These are phyloP conservation scores for Akanthomyces lecanii DNA, from an alignment of 2,329 filamentous ascomycete genomes.

Conservation along the genomic window DNA sequence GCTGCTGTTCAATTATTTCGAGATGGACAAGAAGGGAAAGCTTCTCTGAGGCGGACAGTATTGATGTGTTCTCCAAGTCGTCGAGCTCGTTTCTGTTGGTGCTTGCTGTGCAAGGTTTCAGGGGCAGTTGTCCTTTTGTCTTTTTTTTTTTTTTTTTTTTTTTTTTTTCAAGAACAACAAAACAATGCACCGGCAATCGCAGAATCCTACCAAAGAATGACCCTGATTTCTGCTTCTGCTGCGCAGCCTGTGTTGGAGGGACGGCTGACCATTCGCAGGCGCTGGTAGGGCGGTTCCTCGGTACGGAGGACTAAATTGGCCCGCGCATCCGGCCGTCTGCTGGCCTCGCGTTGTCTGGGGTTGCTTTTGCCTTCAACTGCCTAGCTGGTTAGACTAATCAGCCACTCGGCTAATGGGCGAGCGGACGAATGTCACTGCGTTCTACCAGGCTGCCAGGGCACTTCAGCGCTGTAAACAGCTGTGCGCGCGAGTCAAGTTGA, in stretches of 20 bases:
- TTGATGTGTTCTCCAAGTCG: too few species aligned
- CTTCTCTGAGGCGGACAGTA: too few species aligned
- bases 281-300: constrained; percentile 4
- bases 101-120: not conserved
- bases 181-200: not conserved
- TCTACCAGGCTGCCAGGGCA: not conserved
- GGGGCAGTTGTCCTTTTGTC: not conserved
- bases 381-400: not conserved
- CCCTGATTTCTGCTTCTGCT: not conserved
- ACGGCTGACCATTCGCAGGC: not conserved
- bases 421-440: not conserved
- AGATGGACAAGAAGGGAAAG: too few species aligned
- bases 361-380: not conserved
- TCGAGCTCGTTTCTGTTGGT: too few species aligned
- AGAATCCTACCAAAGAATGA: not conserved
- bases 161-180: too few species aligned
- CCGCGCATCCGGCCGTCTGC: constrained; percentile 4
- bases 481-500: not conserved
- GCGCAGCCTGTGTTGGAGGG: not conserved
- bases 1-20: not conserved
- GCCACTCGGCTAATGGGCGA: not conserved
- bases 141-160: too few species aligned
- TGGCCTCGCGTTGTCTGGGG: not conserved
- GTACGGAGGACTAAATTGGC: constrained; percentile 15
- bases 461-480: not conserved